Percentiles rank a stretch among this genome's conserved stretches.
phyloP scores from a whole-genome alignment of 2,329 filamentous ascomycete species.

The Arthrobotrys pseudoclavata region DNA sequence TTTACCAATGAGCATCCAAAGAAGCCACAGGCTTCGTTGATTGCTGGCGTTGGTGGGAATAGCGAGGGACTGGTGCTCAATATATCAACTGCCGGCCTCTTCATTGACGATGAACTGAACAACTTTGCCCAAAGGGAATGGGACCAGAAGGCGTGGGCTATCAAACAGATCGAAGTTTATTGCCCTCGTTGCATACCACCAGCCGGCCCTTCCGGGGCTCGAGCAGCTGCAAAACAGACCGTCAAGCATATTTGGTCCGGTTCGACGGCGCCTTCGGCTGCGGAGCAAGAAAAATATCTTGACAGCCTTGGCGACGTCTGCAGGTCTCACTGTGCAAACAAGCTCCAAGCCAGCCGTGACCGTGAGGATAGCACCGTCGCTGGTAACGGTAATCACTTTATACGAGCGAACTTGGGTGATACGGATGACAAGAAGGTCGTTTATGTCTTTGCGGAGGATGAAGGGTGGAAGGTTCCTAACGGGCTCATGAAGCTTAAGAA shows the following conservation, averaged over 20 bases:
- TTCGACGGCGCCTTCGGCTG: conserved; percentile 45
- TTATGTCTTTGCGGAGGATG: conserved; percentile 75
- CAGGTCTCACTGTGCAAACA: conserved; percentile 66
- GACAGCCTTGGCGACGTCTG: conserved; percentile 61
- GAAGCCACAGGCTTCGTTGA: conserved; percentile 89
- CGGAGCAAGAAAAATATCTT: conserved; percentile 61
- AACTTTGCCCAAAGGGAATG: conserved; percentile 95
- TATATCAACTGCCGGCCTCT: conserved; percentile 92
- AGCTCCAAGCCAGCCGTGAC: conserved; percentile 70
- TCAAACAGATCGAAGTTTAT: conserved; percentile 92
- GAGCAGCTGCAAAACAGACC: conserved; percentile 63
- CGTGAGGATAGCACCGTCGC: conserved; percentile 55
- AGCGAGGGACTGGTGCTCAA: conserved; percentile 92
- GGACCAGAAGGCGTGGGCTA: conserved; percentile 98
- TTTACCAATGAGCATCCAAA: conserved; percentile 91
- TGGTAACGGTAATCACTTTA: conserved; percentile 70
- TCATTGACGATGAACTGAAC: conserved; percentile 95
- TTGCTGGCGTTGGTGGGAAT: conserved; percentile 85
- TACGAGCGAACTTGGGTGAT: conserved; percentile 76
- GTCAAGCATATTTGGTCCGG: conserved; percentile 60
- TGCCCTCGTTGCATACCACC: conserved; percentile 74
- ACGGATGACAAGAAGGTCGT: conserved; percentile 77
- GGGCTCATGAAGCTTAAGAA: conserved; percentile 74
- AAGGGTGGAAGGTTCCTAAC: conserved; percentile 77
- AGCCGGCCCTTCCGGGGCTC: conserved; percentile 64